A percentile compares a stretch with the other conserved stretches of the same genome.
phyloP scores from a whole-genome alignment of 306 rosid species.

The Trichosanthes cucumerina region DNA sequence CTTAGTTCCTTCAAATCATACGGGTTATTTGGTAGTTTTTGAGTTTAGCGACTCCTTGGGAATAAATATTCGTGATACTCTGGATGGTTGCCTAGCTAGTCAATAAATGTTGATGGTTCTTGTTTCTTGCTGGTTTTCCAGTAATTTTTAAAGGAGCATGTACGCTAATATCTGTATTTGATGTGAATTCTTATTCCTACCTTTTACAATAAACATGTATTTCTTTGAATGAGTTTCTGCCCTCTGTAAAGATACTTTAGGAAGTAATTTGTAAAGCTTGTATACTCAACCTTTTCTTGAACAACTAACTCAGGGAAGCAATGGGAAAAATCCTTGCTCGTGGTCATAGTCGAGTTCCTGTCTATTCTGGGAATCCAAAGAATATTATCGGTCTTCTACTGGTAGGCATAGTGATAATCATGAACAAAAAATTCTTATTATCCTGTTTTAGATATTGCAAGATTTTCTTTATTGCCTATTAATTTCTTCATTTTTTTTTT shows the following conservation, averaged over 20 bases:
- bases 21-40: not conserved
- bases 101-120: not conserved
- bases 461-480: not conserved
- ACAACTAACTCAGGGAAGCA: conserved; percentile 65
- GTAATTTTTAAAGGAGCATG: not conserved
- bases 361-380: conserved; percentile 82
- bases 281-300: not conserved
- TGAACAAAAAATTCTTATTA: not conserved
- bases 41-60: not conserved
- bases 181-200: not conserved
- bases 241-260: not conserved
- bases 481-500: not conserved
- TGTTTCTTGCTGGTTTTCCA: not conserved
- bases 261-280: not conserved
- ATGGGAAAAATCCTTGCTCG: conserved; percentile 97
- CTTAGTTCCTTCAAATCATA: not conserved
- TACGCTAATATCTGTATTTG: not conserved
- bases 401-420: conserved; percentile 19
- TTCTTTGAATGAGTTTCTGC: not conserved
- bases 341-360: conserved; percentile 98
- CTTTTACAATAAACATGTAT: not conserved
- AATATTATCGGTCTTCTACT: conserved; percentile 85
- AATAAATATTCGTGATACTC: not conserved
- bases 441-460: not conserved
- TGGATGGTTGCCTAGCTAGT: not conserved